Conservation (phyloP, 108 stramenopile species). For the Nitzschia sp. region DNA sequence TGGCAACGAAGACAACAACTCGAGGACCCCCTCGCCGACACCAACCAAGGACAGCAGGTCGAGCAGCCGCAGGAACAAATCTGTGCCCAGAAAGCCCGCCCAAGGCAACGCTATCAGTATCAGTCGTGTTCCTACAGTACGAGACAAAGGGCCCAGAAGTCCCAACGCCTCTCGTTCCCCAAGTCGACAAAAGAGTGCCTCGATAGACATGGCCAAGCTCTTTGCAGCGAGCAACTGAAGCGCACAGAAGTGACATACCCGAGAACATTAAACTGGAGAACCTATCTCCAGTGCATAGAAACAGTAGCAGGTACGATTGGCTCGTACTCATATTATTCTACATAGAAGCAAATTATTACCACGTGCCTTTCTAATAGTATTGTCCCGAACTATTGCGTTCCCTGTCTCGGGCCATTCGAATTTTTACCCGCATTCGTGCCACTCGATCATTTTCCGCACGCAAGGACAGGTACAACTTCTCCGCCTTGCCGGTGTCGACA, state of each 20-base stretch:
- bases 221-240: too few species aligned
- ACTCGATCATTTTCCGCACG: constrained; percentile 49
- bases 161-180: too few species aligned
- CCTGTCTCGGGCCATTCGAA: constrained; percentile 21
- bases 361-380: too few species aligned
- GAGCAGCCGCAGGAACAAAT: constrained; percentile 8
- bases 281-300: neutral
- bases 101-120: constrained; percentile 5
- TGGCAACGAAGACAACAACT: neutral
- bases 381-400: too few species aligned
- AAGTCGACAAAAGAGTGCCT: too few species aligned
- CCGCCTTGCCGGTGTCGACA: constrained; percentile 9
- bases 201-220: too few species aligned
- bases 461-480: constrained; percentile 27
- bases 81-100: constrained; percentile 4
- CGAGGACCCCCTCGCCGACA: constrained; percentile 8
- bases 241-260: neutral
- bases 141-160: neutral
- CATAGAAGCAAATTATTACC: too few species aligned
- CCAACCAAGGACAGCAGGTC: neutral
- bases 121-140: constrained; percentile 3
- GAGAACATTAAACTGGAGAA: neutral
- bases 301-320: too few species aligned
- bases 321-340: too few species aligned
- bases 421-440: constrained; percentile 36